A percentile compares a stretch with the other conserved stretches of the same genome.
Conservation (phyloP, 805 yeast species). For the Teunomyces funiuensis region DNA sequence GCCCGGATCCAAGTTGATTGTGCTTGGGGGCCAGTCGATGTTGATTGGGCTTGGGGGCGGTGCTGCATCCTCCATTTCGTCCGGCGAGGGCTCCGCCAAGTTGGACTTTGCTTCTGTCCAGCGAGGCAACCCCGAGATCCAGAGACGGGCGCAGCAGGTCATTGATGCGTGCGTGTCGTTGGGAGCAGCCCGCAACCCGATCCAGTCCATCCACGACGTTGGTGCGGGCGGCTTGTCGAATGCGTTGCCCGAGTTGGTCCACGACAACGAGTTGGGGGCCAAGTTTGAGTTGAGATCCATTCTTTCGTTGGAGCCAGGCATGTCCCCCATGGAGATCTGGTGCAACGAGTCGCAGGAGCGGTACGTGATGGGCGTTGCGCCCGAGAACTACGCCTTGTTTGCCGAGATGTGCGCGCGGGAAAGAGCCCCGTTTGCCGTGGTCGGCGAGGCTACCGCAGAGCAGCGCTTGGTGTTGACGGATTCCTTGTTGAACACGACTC, state of each 20-base stretch:
- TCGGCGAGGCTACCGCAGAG: constrained; percentile 89
- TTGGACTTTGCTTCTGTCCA: constrained; percentile 98
- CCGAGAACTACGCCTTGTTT: constrained; percentile 70
- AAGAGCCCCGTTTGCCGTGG: constrained; percentile 94
- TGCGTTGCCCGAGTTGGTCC: constrained; percentile 96
- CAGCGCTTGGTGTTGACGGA: constrained; percentile 81
- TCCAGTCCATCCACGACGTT: constrained; percentile 95
- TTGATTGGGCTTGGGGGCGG: constrained; percentile 99
- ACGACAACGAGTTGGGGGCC: constrained; percentile 96
- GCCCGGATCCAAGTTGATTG: constrained; percentile 88
- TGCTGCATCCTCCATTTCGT: constrained; percentile 96
- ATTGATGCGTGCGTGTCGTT: constrained; percentile 89
- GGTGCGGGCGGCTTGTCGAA: constrained; percentile 99
- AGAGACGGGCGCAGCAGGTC: constrained; percentile 98
- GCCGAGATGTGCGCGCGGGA: constrained; percentile 86
- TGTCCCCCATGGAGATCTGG: constrained; percentile 99
- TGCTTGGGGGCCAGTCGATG: constrained; percentile 97
- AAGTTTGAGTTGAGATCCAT: constrained; percentile 87
- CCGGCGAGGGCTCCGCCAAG: constrained; percentile 95
- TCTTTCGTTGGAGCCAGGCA: constrained; percentile 89
- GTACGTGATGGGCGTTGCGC: constrained; percentile 89
- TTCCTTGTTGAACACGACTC: constrained; percentile 70
- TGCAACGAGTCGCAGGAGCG: constrained; percentile 99
- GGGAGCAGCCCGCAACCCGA: constrained; percentile 66
- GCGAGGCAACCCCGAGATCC: constrained; percentile 99